Evolutionary conservation across 768 basidiomycete genomes (phyloP), one percentile per base, ranked within the genome.

Genomic region (Saitozyma sp.): DNA sequence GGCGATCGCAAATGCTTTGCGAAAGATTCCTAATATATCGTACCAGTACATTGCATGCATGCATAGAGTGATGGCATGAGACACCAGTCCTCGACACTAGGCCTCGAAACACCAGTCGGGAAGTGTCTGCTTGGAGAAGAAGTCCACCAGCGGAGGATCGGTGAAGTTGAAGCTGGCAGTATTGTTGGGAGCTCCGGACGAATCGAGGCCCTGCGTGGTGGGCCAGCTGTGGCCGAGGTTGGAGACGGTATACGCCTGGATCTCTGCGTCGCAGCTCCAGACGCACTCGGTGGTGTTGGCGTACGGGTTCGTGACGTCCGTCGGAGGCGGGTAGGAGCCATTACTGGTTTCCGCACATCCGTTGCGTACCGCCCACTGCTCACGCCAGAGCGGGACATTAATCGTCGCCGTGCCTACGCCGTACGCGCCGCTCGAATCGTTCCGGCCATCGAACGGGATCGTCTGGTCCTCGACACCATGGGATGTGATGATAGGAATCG

Each of bases 221-320:
- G 73, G 73, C 73, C 73, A 75, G 11, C 66, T 56, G 61, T 75
- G 73, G 2, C 71, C 73, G 9, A 73, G 65, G 16, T 64, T 63
- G 9, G 54, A 46, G 3, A 73, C 59, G 13, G 60, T 66, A 39
- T 70, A 49, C 4, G 69, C 66, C 49, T 61, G 53, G 41, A 75
- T 41, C 29, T 65, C 63, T 6, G 63, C 67, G 50, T 60, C 60
- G 43, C 56, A 61, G 6, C 58, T 48, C 65, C 70, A 67, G 42
- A 56, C 19, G 37, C 54, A 52, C 51, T 62, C 64, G 14, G 64
- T 68, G 16, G 62, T 58, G 41, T 68, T 65, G n/a, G 19, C 14
- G 40, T 63, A 62, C 6, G 69, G 69, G 40, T 58, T 50, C 39
- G 49, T 49, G 0, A 61, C 46, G 38, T 63, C 56, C 20, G 55